Evolutionary conservation across 164 flowering plant genomes (phyloP).

Genomic region (Malania oleifera): DNA sequence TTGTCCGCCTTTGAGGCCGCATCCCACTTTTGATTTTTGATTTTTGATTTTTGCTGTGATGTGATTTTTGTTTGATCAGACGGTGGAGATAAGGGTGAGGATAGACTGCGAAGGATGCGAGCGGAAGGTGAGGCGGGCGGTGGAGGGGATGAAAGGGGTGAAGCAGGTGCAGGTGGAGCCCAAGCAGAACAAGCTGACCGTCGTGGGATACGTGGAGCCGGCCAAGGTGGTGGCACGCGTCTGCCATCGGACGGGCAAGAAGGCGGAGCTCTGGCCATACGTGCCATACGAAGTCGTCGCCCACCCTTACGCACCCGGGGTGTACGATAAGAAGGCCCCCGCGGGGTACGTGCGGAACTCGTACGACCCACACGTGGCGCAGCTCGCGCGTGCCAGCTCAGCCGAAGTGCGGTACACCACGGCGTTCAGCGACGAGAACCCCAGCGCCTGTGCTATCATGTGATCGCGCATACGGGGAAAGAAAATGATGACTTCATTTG

Average conservation of each 20-base stretch:
- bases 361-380: slow-evolving; percentile 31
- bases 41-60: not conserved
- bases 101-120: slow-evolving; percentile 98
- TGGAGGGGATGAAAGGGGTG: slow-evolving; percentile 89
- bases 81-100: slow-evolving; percentile 81
- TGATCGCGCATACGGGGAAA: slow-evolving; percentile 19
- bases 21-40: not conserved
- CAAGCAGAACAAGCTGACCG: slow-evolving; percentile 74
- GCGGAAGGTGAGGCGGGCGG: slow-evolving; percentile 57
- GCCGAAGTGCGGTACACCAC: slow-evolving; percentile 76
- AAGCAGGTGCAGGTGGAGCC: slow-evolving; percentile 47
- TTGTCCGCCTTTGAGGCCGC: no score
- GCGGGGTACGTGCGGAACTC: slow-evolving; percentile 73
- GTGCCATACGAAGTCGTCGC: slow-evolving; percentile 78
- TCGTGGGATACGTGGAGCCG: slow-evolving; percentile 80
- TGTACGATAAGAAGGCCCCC: slow-evolving; percentile 89
- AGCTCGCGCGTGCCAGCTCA: slow-evolving; percentile 73
- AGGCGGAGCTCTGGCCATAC: slow-evolving; percentile 92
- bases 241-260: slow-evolving; percentile 70
- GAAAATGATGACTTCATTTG: no score
- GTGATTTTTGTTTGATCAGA: slow-evolving; percentile 34
- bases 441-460: slow-evolving; percentile 69
- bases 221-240: slow-evolving; percentile 65
- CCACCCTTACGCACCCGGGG: slow-evolving; percentile 85
- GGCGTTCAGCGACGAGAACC: slow-evolving; percentile 90